A percentile compares a stretch with the other conserved stretches of the same genome.
Conservation (phyloP, 495 filamentous ascomycete genomes). For the Neurospora tetraspora region DNA sequence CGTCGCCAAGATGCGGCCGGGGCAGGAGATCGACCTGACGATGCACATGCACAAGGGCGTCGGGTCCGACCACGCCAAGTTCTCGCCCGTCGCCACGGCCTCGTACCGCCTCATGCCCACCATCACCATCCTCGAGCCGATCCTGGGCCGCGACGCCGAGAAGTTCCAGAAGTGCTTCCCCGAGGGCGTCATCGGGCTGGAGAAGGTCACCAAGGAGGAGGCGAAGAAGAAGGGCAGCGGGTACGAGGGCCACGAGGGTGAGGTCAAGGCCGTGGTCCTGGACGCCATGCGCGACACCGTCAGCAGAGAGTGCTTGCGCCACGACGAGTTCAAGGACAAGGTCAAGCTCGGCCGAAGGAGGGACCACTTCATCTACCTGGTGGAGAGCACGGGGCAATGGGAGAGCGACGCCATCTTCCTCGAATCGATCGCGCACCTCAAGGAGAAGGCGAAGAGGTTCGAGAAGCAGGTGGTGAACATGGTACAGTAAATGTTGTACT, state of each 20-base stretch:
- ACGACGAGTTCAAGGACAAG: constrained; percentile 88
- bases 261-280: constrained; percentile 76
- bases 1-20: constrained; percentile 87
- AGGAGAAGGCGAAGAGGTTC: constrained; percentile 50
- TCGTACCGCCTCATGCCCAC: constrained; percentile 82
- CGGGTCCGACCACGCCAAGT: constrained; percentile 93
- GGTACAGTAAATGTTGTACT: constrained; percentile 21
- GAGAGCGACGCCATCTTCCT: constrained; percentile 85
- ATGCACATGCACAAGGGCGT: constrained; percentile 90
- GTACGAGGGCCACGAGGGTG: constrained; percentile 60
- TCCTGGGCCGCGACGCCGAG: constrained; percentile 73
- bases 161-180: constrained; percentile 92
- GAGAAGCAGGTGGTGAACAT: constrained; percentile 39
- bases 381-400: constrained; percentile 93
- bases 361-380: constrained; percentile 94
- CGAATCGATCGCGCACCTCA: constrained; percentile 74
- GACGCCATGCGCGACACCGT: constrained; percentile 88
- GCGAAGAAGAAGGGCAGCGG: constrained; percentile 48
- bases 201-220: constrained; percentile 60
- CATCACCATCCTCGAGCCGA: constrained; percentile 72
- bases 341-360: constrained; percentile 81
- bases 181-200: constrained; percentile 72
- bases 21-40: constrained; percentile 71
- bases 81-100: constrained; percentile 91
- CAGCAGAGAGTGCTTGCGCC: constrained; percentile 80